These are phyloP conservation scores for Tolypocladium album DNA, from an alignment of 2,329 filamentous ascomycete genomes.

Conservation along the genomic window DNA sequence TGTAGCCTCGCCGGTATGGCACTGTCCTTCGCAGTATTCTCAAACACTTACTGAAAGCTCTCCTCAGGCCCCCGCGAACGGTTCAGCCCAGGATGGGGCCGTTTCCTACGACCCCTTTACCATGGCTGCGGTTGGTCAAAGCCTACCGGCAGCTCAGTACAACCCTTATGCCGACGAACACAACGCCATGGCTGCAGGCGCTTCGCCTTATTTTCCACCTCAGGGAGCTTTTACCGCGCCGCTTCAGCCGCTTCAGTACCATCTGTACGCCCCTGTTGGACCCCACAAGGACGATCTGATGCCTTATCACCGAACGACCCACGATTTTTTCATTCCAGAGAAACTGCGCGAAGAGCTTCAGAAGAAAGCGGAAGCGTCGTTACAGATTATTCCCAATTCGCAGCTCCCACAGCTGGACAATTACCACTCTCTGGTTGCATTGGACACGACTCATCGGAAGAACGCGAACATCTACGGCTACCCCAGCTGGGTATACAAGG, in stretches of 20 bases:
- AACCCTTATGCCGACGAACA: slow-evolving; percentile 75
- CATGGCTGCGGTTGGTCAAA: slow-evolving; percentile 44
- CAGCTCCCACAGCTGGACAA: slow-evolving; percentile 73
- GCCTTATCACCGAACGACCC: slow-evolving; percentile 74
- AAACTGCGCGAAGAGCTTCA: slow-evolving; percentile 80
- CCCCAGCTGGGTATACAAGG: slow-evolving; percentile 92
- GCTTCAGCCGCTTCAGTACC: slow-evolving; percentile 69
- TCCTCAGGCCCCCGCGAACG: slow-evolving; percentile 31
- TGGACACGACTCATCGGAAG: slow-evolving; percentile 74
- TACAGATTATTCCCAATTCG: slow-evolving; percentile 71
- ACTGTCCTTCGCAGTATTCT: not conserved
- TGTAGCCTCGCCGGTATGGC: slow-evolving; percentile 30
- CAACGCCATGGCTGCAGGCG: slow-evolving; percentile 41
- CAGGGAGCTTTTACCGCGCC: slow-evolving; percentile 39
- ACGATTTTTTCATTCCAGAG: slow-evolving; percentile 88
- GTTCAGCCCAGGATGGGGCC: slow-evolving; percentile 32
- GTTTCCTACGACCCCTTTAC: slow-evolving; percentile 52
- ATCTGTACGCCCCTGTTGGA: slow-evolving; percentile 82
- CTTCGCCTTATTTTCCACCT: slow-evolving; percentile 57
- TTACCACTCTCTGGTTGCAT: slow-evolving; percentile 83
- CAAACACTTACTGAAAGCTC: not conserved
- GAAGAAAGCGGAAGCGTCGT: slow-evolving; percentile 74
- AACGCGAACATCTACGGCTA: slow-evolving; percentile 74
- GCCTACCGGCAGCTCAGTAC: slow-evolving; percentile 39
- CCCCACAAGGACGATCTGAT: slow-evolving; percentile 72